phyloP scores from a whole-genome alignment of 345 rosid species.

The Hibiscus tridactylites region DNA sequence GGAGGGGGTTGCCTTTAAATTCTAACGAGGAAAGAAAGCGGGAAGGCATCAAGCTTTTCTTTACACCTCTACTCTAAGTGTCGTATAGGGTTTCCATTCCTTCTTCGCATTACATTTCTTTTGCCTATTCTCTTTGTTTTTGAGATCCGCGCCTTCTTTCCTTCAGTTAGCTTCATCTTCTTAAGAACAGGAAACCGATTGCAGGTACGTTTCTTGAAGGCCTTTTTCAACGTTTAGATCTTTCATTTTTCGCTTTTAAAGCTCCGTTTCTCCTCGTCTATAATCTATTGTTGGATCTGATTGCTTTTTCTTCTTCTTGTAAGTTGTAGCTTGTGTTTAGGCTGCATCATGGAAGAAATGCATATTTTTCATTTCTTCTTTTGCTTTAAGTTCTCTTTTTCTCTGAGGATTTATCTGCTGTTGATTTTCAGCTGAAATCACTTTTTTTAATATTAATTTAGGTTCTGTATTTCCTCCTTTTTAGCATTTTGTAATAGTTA shows the following conservation, averaged over 20 bases:
- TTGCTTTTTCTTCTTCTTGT: background rate
- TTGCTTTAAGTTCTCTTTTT: background rate
- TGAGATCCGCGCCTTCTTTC: conserved; percentile 29
- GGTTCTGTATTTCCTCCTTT: background rate
- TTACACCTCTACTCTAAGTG: conserved; percentile 19
- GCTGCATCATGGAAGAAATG: background rate
- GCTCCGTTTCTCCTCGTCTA: background rate
- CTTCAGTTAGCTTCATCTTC: conserved; percentile 4
- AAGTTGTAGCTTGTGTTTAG: background rate
- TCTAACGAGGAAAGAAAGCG: conserved; percentile 31
- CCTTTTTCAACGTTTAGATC: background rate
- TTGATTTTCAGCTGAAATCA: background rate
- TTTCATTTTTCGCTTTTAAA: conserved; percentile 8
- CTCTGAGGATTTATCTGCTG: background rate
- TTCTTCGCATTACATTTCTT: background rate
- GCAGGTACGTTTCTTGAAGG: conserved; percentile 32
- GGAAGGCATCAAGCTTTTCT: conserved; percentile 29
- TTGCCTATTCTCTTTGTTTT: conserved; percentile 8
- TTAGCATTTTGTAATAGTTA: background rate
- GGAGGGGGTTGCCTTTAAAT: conserved; percentile 17
- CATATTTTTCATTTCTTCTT: background rate
- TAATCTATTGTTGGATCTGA: conserved; percentile 14
- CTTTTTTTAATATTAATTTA: background rate
- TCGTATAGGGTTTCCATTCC: background rate
- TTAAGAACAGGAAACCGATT: conserved; percentile 6